Percentiles rank a stretch among this genome's conserved stretches.
Conservation (phyloP, 768 basidiomycete species). For the Crucibulum laeve region DNA sequence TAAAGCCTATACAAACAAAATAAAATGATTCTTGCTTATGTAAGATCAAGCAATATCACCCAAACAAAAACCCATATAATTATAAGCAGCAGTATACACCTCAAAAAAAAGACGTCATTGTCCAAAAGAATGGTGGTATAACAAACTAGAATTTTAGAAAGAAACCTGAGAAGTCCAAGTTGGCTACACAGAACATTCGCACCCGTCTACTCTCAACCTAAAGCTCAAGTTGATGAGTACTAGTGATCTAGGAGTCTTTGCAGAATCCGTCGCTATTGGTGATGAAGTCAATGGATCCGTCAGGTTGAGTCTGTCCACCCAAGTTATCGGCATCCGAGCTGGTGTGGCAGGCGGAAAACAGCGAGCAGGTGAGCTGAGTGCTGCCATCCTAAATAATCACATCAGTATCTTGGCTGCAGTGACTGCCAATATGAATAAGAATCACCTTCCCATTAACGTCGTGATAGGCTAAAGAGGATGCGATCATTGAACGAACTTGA, state of each 20-base stretch:
- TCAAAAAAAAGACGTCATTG: too few species aligned
- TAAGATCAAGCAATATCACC: too few species aligned
- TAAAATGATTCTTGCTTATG: too few species aligned
- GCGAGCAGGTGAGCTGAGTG: slow-evolving; percentile 37
- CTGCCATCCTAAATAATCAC: slow-evolving; percentile 29
- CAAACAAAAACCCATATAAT: too few species aligned
- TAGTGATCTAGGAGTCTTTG: slow-evolving; percentile 25
- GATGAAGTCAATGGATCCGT: slow-evolving; percentile 37
- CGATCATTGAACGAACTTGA: background rate
- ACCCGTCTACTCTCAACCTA: too few species aligned
- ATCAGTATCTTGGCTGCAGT: background rate
- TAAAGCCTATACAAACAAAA: too few species aligned
- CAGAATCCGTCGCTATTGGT: slow-evolving; percentile 37
- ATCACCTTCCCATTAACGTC: slow-evolving; percentile 41
- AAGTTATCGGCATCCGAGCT: slow-evolving; percentile 31
- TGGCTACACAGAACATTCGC: too few species aligned
- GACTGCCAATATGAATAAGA: background rate
- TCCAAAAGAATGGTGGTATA: too few species aligned
- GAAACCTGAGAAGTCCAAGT: too few species aligned
- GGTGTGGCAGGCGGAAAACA: slow-evolving; percentile 33
- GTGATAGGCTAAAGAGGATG: slow-evolving; percentile 28
- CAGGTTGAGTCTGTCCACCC: slow-evolving; percentile 38
- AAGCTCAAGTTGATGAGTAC: too few species aligned
- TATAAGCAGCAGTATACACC: too few species aligned
- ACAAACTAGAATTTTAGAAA: too few species aligned